Evolutionary conservation across 176 grass and related monocot species (phyloP).

Genomic region (Hsuehochloa calcarea): DNA sequence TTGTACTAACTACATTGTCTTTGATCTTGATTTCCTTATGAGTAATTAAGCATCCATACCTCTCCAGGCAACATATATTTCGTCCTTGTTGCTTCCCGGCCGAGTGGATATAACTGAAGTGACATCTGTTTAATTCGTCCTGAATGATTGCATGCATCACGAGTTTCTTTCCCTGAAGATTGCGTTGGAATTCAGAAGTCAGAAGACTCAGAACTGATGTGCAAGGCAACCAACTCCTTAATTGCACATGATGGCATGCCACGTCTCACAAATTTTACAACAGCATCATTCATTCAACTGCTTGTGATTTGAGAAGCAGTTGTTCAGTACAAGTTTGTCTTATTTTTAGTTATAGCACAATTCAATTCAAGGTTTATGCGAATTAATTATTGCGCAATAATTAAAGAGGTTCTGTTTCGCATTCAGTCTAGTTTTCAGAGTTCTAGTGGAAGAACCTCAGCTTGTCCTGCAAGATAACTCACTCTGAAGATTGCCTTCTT

Average conservation of each 20-base stretch:
- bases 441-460: neutral
- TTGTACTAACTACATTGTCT: slow-evolving; percentile 5
- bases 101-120: neutral
- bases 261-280: neutral
- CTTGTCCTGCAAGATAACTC: neutral
- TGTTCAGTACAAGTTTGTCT: slow-evolving; percentile 28
- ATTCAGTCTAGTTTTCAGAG: slow-evolving; percentile 40
- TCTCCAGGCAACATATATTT: slow-evolving; percentile 20
- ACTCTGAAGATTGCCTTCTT: slow-evolving; percentile 15
- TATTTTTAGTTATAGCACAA: slow-evolving; percentile 7
- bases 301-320: neutral
- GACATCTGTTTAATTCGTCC: slow-evolving; percentile 9
- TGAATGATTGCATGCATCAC: slow-evolving; percentile 30
- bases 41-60: neutral
- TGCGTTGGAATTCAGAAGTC: neutral
- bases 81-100: neutral
- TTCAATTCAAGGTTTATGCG: neutral
- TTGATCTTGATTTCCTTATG: slow-evolving; percentile 1
- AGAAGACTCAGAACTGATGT: neutral
- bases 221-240: slow-evolving; percentile 14
- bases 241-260: slow-evolving; percentile 23
- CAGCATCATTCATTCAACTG: neutral
- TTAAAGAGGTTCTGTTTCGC: neutral
- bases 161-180: slow-evolving; percentile 8
- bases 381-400: slow-evolving; percentile 15